Evolutionary conservation across 208 protist species (phyloP).

Genomic region (Naegleria lovaniensis): DNA sequence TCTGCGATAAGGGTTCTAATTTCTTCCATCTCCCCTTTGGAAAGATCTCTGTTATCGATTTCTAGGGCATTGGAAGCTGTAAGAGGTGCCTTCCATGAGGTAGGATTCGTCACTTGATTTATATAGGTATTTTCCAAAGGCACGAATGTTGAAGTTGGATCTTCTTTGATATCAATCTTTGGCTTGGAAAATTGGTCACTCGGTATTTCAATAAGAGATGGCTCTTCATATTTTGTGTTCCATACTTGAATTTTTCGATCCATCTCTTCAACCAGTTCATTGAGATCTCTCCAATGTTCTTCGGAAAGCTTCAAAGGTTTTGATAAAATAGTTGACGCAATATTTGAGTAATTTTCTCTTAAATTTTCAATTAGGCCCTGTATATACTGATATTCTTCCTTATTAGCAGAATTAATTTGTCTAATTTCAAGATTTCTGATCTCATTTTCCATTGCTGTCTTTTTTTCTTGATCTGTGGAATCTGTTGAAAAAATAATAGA

Average conservation of each 20-base stretch:
- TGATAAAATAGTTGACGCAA: background rate
- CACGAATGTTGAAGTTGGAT: background rate
- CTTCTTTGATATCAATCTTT: background rate
- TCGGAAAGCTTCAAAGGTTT: background rate
- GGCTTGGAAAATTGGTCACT: background rate
- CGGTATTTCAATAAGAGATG: background rate
- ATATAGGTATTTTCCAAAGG: background rate
- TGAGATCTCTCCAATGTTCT: background rate
- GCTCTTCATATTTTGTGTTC: background rate
- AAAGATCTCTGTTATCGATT: background rate
- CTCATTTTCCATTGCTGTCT: background rate
- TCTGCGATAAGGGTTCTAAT: background rate
- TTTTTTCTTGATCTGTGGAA: background rate
- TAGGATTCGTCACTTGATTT: background rate
- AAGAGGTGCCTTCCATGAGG: background rate
- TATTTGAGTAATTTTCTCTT: background rate
- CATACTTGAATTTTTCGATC: background rate
- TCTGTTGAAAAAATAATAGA: background rate
- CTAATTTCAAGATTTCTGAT: background rate
- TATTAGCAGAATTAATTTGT: background rate
- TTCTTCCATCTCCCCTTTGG: background rate
- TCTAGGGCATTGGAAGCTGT: background rate
- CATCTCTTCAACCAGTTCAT: background rate
- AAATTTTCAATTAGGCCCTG: background rate
- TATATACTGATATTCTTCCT: background rate